Evolutionary conservation across 2,329 filamentous ascomycete species (phyloP).

Genomic region (Penicillium brevicompactum): DNA sequence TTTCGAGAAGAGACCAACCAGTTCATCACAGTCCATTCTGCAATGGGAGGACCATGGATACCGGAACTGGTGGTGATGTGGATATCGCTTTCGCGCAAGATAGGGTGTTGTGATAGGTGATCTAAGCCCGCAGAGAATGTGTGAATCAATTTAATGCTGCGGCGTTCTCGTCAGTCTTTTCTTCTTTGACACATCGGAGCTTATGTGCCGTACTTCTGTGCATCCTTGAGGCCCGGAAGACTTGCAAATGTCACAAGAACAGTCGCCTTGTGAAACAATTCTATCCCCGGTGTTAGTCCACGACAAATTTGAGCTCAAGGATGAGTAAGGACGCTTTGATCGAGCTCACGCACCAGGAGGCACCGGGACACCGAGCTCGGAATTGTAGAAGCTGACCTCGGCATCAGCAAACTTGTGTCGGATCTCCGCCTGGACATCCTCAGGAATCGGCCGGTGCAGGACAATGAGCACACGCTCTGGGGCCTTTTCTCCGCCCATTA

Average conservation of each 20-base stretch:
- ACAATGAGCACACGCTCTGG: conserved; percentile 27
- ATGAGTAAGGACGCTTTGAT: not conserved
- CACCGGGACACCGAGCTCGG: conserved; percentile 13
- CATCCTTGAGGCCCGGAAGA: conserved; percentile 31
- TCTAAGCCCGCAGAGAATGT: conserved; percentile 62
- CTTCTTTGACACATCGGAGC: not conserved
- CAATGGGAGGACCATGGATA: conserved; percentile 65
- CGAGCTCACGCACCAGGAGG: conserved; percentile 23
- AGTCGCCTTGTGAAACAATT: conserved; percentile 26
- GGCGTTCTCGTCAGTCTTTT: not conserved
- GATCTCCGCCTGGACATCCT: conserved; percentile 17
- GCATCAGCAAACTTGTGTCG: conserved; percentile 25
- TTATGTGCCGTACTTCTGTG: conserved; percentile 23
- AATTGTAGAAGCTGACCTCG: conserved; percentile 21
- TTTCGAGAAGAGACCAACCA: conserved; percentile 59
- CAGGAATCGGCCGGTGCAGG: conserved; percentile 20
- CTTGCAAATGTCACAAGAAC: conserved; percentile 28
- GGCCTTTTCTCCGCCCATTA: conserved; percentile 26
- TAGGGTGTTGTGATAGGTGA: conserved; percentile 54
- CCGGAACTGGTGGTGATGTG: conserved; percentile 58
- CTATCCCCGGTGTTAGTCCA: conserved; percentile 11
- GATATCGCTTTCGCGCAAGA: conserved; percentile 56
- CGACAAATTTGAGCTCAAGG: not conserved
- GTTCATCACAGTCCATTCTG: conserved; percentile 68
- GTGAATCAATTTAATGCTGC: conserved; percentile 54